These are phyloP conservation scores for Begonia loranthoides DNA, from an alignment of 306 rosid genomes.

Conservation along the genomic window DNA sequence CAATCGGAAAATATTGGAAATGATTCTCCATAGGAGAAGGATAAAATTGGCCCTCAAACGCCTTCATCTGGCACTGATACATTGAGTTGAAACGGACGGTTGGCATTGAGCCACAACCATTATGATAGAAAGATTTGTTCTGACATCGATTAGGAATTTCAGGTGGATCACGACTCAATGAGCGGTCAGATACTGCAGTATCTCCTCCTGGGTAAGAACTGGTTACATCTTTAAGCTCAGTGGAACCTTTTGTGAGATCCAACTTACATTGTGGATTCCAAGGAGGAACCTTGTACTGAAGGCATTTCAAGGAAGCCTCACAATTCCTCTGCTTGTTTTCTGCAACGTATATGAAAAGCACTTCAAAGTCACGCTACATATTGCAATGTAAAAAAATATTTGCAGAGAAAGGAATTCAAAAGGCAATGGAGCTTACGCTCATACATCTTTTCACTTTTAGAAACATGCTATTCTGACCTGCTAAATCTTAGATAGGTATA, in stretches of 20 bases:
- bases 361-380: no score
- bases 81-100: conserved; percentile 45
- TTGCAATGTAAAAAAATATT: no score
- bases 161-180: conserved; percentile 38
- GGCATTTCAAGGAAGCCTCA: conserved; percentile 83
- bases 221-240: conserved; percentile 32
- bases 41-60: conserved; percentile 50
- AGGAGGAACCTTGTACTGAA: conserved; percentile 61
- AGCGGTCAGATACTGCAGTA: conserved; percentile 35
- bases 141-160: conserved; percentile 52
- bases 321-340: conserved; percentile 62
- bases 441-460: no score
- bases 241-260: conserved; percentile 40
- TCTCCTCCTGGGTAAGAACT: conserved; percentile 35
- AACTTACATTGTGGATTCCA: conserved; percentile 42
- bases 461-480: no score
- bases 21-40: conserved; percentile 50
- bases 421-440: no score
- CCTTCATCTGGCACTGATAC: conserved; percentile 62
- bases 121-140: conserved; percentile 41
- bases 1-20: conserved; percentile 43
- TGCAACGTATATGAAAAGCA: conserved; percentile 17
- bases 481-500: no score
- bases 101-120: conserved; percentile 47
- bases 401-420: no score